Evolutionary conservation across 805 yeast species (phyloP).

Genomic region (Monosporozyma yasuniensis): DNA sequence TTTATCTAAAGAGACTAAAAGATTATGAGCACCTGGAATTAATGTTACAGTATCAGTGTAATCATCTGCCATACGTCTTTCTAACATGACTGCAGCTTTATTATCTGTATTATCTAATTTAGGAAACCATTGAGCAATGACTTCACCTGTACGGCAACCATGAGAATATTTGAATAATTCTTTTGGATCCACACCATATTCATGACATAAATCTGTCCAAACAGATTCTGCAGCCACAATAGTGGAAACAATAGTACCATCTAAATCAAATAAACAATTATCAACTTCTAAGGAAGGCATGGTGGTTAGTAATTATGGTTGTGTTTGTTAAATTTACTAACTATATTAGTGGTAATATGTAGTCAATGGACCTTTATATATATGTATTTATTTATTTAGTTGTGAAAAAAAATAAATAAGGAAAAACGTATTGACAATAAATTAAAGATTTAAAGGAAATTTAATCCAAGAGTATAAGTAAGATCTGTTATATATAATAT

Average conservation of each 20-base stretch:
- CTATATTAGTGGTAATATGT: neutral
- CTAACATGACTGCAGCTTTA: conserved; percentile 44
- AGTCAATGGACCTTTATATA: no score
- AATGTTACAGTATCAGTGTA: conserved; percentile 58
- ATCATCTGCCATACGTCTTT: conserved; percentile 52
- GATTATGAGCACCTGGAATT: conserved; percentile 59
- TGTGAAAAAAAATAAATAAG: no score
- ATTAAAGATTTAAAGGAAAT: no score
- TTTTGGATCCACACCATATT: conserved; percentile 52
- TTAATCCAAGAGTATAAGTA: no score
- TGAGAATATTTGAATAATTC: conserved; percentile 60
- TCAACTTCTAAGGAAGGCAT: conserved; percentile 8
- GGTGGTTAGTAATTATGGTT: neutral
- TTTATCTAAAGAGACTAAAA: conserved; percentile 41
- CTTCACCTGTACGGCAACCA: conserved; percentile 69
- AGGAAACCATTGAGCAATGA: conserved; percentile 58
- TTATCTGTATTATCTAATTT: conserved; percentile 51
- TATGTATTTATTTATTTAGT: no score
- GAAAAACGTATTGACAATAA: no score
- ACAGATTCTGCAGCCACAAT: conserved; percentile 66
- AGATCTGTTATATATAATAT: no score
- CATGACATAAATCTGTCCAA: conserved; percentile 53
- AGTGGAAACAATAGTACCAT: conserved; percentile 75
- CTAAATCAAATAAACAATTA: conserved; percentile 56
- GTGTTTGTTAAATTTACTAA: neutral